These are phyloP conservation scores for Debaryomyces sp. DNA, from an alignment of 1,139 yeast genomes.

Conservation along the genomic window DNA sequence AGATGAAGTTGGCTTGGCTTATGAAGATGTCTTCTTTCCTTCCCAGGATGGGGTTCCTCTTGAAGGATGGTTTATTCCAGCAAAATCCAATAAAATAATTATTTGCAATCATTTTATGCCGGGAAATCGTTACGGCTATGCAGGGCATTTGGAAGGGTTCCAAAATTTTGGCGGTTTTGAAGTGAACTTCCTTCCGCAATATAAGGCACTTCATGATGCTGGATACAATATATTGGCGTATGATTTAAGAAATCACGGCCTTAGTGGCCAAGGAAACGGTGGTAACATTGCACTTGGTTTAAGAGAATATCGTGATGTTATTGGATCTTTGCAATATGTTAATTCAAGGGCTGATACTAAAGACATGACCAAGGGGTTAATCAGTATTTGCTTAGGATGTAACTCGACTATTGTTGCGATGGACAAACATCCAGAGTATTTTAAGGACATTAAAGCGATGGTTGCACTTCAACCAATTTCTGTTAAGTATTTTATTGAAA, in stretches of 20 bases:
- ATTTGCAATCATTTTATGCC: slow-evolving; percentile 11
- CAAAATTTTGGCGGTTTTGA: slow-evolving; percentile 10
- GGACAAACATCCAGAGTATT: slow-evolving; percentile 8
- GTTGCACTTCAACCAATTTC: slow-evolving; percentile 9
- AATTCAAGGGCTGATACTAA: slow-evolving; percentile 9
- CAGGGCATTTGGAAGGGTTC: slow-evolving; percentile 7
- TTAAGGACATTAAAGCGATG: slow-evolving; percentile 6
- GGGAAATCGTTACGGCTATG: slow-evolving; percentile 10
- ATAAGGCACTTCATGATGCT: slow-evolving; percentile 9
- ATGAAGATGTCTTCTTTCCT: slow-evolving; percentile 9
- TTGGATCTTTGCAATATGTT: slow-evolving; percentile 9
- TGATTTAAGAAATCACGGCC: slow-evolving; percentile 10
- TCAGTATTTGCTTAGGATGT: slow-evolving; percentile 9
- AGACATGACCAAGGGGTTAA: slow-evolving; percentile 5
- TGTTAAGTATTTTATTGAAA: neutral
- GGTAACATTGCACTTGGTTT: slow-evolving; percentile 2
- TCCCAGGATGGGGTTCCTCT: slow-evolving; percentile 7
- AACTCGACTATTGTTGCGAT: slow-evolving; percentile 8
- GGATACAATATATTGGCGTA: slow-evolving; percentile 10
- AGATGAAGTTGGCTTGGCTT: slow-evolving; percentile 7
- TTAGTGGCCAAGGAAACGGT: slow-evolving; percentile 8
- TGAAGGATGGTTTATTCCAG: slow-evolving; percentile 11
- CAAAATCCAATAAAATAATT: slow-evolving; percentile 1
- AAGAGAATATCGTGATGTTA: slow-evolving; percentile 9
- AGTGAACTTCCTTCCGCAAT: slow-evolving; percentile 8